Evolutionary conservation across 768 basidiomycete genomes (phyloP).

Genomic region (Cystoderma amianthinum): DNA sequence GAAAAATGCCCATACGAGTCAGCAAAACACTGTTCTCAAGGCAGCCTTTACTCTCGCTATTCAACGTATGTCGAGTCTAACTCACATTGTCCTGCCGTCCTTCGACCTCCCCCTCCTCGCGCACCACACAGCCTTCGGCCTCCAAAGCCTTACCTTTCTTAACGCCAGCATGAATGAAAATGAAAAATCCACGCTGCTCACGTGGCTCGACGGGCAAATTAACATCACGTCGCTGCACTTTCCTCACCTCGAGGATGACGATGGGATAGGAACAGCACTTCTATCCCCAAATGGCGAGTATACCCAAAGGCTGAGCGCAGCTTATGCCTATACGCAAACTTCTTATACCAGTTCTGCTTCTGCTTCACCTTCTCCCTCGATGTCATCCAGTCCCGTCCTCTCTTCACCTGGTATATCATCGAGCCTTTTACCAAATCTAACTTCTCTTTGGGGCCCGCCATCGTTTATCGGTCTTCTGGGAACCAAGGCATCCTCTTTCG

Average conservation of each 20-base stretch:
- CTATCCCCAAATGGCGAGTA: neutral
- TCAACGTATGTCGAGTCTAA: constrained; percentile 38
- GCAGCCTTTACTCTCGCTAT: constrained; percentile 37
- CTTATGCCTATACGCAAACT: neutral
- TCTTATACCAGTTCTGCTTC: neutral
- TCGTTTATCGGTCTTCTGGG: constrained; percentile 20
- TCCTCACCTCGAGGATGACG: constrained; percentile 25
- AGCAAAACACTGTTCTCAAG: constrained; percentile 20
- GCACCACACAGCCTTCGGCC: constrained; percentile 34
- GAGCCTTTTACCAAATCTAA: constrained; percentile 33
- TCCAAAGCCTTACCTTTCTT: constrained; percentile 30
- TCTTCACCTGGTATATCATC: constrained; percentile 16
- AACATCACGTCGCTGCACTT: constrained; percentile 32
- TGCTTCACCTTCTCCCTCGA: neutral
- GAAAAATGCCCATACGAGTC: constrained; percentile 3
- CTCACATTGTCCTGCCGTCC: constrained; percentile 29
- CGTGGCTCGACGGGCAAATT: constrained; percentile 35
- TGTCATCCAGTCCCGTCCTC: constrained; percentile 1
- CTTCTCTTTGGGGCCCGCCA: constrained; percentile 28
- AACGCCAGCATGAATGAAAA: constrained; percentile 19
- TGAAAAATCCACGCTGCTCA: constrained; percentile 26
- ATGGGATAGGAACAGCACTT: constrained; percentile 6
- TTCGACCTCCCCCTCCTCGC: constrained; percentile 35
- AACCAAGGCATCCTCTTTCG: constrained; percentile 6
- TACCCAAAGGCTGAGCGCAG: neutral